Evolutionary conservation across 1,139 yeast genomes (phyloP), one percentile per base, ranked within the genome.

Genomic region (Casaregolazyma suthepensis): DNA sequence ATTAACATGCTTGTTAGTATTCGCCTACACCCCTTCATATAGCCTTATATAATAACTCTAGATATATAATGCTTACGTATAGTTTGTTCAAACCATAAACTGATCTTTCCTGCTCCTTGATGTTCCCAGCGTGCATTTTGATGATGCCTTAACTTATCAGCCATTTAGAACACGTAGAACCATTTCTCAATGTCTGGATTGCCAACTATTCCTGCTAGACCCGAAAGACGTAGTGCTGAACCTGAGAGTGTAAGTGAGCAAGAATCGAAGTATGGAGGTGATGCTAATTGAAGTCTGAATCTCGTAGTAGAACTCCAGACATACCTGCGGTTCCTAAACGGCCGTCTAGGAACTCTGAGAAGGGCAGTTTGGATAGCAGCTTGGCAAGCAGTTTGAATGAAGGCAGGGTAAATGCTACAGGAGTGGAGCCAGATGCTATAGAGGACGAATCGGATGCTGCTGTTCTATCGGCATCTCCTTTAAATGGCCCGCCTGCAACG

Each of bases 301-400:
- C 40, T 35, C 40, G 40, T 15, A 22, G 26, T 22, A 43, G 20
- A 22, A 47, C 42, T 37, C 45, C 50, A 5, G 50, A 47, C 7
- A 38, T 47, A 12, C 50, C 50, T 20, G 42, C 45, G 13, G 42
- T 47, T n/a, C 50, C 50, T 12, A 43, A 29, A 40, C 50, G 50
- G 22, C 50, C 50, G 13, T 35, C 23, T 12, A 38, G 35, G 29
- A 17, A 7, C 23, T n/a, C 50, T 35, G 17, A 13, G 2, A 20
- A 15, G 19, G 35, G 26, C 4, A 22, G 26, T 22, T 22, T 22
- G 26, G 26, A 22, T 22, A 26, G 31, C 31, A 26, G 31, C 10
- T 9, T 26, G 31, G 31, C 6, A 9, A 23, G 31, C 37, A 40
- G 45, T 47, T 22, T 19, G 13, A 38, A 19, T 20, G 22, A 38